Conservation (phyloP, 441 rosid genomes). For the Isatis lusitanica region DNA sequence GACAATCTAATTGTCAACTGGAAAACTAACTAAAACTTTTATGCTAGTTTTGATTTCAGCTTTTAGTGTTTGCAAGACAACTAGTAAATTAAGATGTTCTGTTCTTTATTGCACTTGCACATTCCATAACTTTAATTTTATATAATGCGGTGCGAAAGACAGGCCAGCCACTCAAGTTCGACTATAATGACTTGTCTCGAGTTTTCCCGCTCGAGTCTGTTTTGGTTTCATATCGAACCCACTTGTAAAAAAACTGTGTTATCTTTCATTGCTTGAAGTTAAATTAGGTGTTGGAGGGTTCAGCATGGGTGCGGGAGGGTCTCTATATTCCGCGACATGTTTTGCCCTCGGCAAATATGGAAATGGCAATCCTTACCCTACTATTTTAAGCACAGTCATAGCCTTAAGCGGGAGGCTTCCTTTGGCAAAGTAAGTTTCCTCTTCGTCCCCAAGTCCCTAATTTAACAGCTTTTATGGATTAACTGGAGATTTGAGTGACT, state of each 20-base stretch:
- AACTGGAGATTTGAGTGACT: background rate
- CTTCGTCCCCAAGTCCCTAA: background rate
- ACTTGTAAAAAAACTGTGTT: conserved; percentile 9
- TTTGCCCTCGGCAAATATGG: conserved; percentile 65
- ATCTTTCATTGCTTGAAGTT: conserved; percentile 47
- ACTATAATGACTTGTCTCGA: background rate
- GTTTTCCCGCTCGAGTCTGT: background rate
- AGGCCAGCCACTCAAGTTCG: background rate
- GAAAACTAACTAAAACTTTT: background rate
- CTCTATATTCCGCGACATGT: conserved; percentile 84
- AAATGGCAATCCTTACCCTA: conserved; percentile 68
- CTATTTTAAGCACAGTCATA: conserved; percentile 67
- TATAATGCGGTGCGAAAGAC: background rate
- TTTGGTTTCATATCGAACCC: background rate
- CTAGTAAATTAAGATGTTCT: background rate
- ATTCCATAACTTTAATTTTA: background rate
- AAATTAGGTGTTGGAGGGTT: conserved; percentile 96
- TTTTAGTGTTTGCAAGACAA: background rate
- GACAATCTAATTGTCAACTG: too few species aligned
- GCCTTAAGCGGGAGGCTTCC: conserved; percentile 99
- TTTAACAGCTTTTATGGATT: background rate
- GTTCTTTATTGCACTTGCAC: background rate
- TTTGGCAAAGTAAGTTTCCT: conserved; percentile 66
- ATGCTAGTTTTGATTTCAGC: background rate
- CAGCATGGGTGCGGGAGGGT: conserved; percentile 96